These are phyloP conservation scores for Rutstroemia sp. DNA, from an alignment of 2,329 filamentous ascomycete genomes.

Conservation along the genomic window DNA sequence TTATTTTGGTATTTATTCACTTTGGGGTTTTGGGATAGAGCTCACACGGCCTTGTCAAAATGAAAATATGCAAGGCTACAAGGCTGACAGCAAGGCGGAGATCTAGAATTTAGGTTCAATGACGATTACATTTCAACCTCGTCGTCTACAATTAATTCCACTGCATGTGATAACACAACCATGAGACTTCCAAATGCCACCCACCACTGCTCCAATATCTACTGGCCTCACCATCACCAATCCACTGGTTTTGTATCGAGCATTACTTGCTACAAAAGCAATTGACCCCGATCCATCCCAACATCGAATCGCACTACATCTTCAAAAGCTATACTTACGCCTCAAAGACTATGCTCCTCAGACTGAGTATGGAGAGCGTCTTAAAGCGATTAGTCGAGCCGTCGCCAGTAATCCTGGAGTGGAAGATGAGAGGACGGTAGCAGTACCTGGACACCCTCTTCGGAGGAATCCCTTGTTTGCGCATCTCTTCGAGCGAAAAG, in stretches of 20 bases:
- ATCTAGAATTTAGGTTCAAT: neutral
- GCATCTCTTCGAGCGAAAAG: conserved; percentile 50
- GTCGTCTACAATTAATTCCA: neutral
- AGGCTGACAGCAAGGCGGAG: neutral
- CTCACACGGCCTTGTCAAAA: neutral
- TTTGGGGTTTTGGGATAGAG: too few relatives aligned
- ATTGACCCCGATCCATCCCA: conserved; percentile 65
- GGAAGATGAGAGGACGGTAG: conserved; percentile 35
- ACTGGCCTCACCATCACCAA: conserved; percentile 56
- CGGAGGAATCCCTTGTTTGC: conserved; percentile 51
- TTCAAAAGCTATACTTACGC: conserved; percentile 68
- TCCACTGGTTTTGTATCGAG: conserved; percentile 68
- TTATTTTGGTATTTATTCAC: too few relatives aligned
- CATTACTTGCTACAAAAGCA: conserved; percentile 53
- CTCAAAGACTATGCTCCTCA: conserved; percentile 74
- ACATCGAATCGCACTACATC: conserved; percentile 65
- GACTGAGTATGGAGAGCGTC: conserved; percentile 57
- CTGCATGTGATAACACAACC: neutral
- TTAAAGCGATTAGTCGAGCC: conserved; percentile 51
- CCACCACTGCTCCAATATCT: conserved; percentile 31
- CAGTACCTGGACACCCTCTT: conserved; percentile 46
- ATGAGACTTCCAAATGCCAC: conserved; percentile 21
- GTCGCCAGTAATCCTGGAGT: conserved; percentile 28
- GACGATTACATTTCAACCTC: conserved; percentile 2
- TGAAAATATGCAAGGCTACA: neutral